Percentiles rank a stretch among this genome's conserved stretches.
Evolutionary conservation across 176 grass and related monocot species (phyloP).

Genomic region (Thinopyrum elongatum): DNA sequence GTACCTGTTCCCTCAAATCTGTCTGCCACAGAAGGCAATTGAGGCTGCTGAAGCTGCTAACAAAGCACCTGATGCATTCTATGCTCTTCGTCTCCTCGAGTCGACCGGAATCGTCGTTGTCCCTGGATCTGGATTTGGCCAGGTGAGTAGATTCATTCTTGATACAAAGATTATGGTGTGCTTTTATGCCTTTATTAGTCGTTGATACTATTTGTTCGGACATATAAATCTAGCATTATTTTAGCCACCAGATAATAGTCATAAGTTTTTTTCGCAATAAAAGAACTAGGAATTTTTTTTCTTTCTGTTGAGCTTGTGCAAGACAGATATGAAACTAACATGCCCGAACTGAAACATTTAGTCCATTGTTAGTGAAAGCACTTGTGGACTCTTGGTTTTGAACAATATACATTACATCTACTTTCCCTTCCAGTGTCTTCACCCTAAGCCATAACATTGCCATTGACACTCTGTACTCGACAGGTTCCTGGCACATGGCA

Average conservation of each 20-base stretch:
- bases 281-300: not conserved
- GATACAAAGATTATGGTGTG: not conserved
- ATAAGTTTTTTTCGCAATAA: not conserved
- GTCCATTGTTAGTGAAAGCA: not conserved
- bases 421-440: not conserved
- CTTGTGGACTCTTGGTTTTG: not conserved
- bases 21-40: slow-evolving; percentile 65
- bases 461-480: not conserved
- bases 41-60: slow-evolving; percentile 66
- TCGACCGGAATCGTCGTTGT: slow-evolving; percentile 92
- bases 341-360: not conserved
- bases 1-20: slow-evolving; percentile 82
- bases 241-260: not conserved
- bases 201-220: not conserved
- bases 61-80: slow-evolving; percentile 76
- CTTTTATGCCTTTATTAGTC: not conserved
- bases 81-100: slow-evolving; percentile 63
- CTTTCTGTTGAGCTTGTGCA: not conserved
- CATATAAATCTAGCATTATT: not conserved
- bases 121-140: slow-evolving; percentile 78
- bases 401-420: not conserved
- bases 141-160: slow-evolving; percentile 47
- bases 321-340: not conserved
- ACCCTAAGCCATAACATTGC: not conserved
- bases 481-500: slow-evolving; percentile 98